These are phyloP conservation scores for Termitomyces sp. DNA, from an alignment of 1,284 basidiomycete genomes.

Conservation along the genomic window DNA sequence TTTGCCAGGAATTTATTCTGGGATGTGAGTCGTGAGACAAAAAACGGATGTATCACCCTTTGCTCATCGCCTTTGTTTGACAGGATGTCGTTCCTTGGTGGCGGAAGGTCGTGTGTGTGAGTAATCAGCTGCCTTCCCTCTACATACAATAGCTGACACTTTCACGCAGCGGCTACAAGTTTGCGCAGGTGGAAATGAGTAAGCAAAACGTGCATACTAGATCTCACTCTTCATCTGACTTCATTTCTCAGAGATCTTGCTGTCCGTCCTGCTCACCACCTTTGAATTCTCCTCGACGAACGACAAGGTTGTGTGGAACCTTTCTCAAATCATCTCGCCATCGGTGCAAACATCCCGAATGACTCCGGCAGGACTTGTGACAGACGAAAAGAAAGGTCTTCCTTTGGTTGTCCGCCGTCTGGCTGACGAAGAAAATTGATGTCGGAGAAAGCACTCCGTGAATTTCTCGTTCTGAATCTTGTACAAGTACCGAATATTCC, in stretches of 20 bases:
- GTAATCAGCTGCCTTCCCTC: slow-evolving; percentile 13
- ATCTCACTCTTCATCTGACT: slow-evolving; percentile 2
- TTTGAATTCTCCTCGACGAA: slow-evolving; percentile 29
- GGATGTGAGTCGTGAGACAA: slow-evolving; percentile 28
- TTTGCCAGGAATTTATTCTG: slow-evolving; percentile 34
- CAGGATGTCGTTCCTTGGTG: slow-evolving; percentile 38
- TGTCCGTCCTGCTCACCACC: slow-evolving; percentile 28
- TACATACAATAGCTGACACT: slow-evolving; percentile 3
- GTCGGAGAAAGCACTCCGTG: not conserved
- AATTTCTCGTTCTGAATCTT: not conserved
- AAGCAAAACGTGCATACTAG: slow-evolving; percentile 9
- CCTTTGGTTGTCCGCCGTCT: slow-evolving; percentile 24
- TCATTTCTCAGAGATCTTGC: slow-evolving; percentile 28
- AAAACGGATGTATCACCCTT: not conserved
- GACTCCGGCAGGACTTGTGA: slow-evolving; percentile 9
- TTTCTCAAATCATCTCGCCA: slow-evolving; percentile 38
- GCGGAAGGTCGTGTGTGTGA: slow-evolving; percentile 36
- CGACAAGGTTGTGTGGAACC: slow-evolving; percentile 36
- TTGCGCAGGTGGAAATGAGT: slow-evolving; percentile 39
- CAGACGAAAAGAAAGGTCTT: slow-evolving; percentile 30
- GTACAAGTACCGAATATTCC: not conserved
- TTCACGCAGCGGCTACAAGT: slow-evolving; percentile 31
- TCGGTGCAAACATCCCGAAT: slow-evolving; percentile 23
- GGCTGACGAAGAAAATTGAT: slow-evolving; percentile 1
- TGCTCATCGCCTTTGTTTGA: not conserved